Evolutionary conservation across 257 asterid genomes (phyloP).

Genomic region (Penstemon newberryi): DNA sequence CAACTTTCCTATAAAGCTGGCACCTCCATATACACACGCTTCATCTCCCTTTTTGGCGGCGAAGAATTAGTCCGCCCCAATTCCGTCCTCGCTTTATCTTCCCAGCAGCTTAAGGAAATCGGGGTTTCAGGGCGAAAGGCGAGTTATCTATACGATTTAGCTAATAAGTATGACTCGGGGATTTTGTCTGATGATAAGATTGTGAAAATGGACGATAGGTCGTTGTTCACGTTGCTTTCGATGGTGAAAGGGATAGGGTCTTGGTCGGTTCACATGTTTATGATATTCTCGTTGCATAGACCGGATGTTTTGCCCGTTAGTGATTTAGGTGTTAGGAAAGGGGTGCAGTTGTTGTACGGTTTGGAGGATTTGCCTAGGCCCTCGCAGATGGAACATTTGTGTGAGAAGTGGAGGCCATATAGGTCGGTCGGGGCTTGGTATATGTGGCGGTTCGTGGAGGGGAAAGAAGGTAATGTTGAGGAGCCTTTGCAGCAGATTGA

Average conservation of each 20-base stretch:
- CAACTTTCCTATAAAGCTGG: conserved; percentile 91
- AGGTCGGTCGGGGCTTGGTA: conserved; percentile 97
- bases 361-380: conserved; percentile 90
- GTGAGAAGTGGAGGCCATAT: conserved; percentile 95
- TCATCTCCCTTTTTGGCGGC: conserved; percentile 78
- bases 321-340: conserved; percentile 93
- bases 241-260: conserved; percentile 99
- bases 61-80: conserved; percentile 67
- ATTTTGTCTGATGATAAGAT: conserved; percentile 76
- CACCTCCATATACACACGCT: conserved; percentile 72
- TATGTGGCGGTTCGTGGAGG: conserved; percentile 89
- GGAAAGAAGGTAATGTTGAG: conserved; percentile 54
- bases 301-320: conserved; percentile 96
- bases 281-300: conserved; percentile 86
- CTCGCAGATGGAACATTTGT: conserved; percentile 81
- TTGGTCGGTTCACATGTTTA: conserved; percentile 98
- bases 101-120: conserved; percentile 86
- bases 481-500: conserved; percentile 78
- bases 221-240: conserved; percentile 86
- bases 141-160: conserved; percentile 77
- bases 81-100: conserved; percentile 59
- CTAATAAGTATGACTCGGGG: conserved; percentile 76
- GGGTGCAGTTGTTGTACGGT: conserved; percentile 79
- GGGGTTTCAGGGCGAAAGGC: conserved; percentile 93
- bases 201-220: conserved; percentile 90